Evolutionary conservation across 2,329 filamentous ascomycete species (phyloP), one percentile per base, ranked within the genome.

Genomic region (Zymoseptoria brevis): DNA sequence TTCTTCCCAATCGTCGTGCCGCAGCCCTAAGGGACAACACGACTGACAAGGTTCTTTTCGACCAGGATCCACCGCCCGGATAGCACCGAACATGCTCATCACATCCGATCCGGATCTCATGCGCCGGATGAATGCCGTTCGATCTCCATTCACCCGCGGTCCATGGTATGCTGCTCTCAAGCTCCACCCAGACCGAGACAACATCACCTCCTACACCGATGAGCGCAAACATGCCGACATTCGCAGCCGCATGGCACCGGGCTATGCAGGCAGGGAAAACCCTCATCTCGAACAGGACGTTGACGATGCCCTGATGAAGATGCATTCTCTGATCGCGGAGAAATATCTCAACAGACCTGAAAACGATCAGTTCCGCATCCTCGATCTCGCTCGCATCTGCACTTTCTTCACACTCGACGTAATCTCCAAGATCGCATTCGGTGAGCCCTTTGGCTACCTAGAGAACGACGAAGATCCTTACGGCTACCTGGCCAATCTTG

Each of bases 401-500:
- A 72, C 69, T 8, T 76, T 69, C 68, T 76, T 76, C 69, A 76
- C 75, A 2, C 67, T 76, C 21, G 75, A 76, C 62, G 72, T 75
- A 22, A 75, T 76, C 60, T 75, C 73, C 1, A 71, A 73, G 56
- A 64, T 76, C 29, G 75, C 74, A 7, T 76, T 76, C 57, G 74
- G 73, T 4, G 71, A 78, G 54, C 67, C 75, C 0, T 81, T 83
- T 60, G 80, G 80, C 11, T 79, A 78, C 62, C 64, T 83, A 0
- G 74, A 75, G n/a, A 65, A 72, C 4, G 78, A 83, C 63, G 67
- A 71, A 3, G 80, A 83, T 60, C 73, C 78, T 0, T 79, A 77
- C 63, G 75, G 75, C 55, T 82, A 80, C 64, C 76, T 82, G 55
- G 67, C 73, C 55, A 77, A 77, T 6, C 75, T 76, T 0, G 72